A percentile compares a stretch with the other conserved stretches of the same genome.
Evolutionary conservation across 352 stramenopile species (phyloP).

Genomic region (Globisporangium ultimum): DNA sequence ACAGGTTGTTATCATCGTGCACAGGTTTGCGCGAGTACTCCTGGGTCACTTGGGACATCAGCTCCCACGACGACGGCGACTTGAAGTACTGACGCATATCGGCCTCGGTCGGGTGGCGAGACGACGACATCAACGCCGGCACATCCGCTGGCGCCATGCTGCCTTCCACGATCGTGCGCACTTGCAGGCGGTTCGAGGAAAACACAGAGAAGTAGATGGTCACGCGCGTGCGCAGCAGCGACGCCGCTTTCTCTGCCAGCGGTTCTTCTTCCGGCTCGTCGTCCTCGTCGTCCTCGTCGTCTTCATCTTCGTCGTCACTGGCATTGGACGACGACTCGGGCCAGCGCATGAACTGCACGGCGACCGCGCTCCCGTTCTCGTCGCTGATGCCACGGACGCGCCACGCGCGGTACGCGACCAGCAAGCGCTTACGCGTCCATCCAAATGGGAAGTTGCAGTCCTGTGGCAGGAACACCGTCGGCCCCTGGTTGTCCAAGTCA

Average conservation of each 20-base stretch:
- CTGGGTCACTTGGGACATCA: conserved; percentile 57
- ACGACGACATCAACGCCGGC: conserved; percentile 14
- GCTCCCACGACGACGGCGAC: conserved; percentile 64
- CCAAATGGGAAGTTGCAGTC: conserved; percentile 60
- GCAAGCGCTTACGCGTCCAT: conserved; percentile 36
- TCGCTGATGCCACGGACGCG: conserved; percentile 47
- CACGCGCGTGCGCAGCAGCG: conserved; percentile 49
- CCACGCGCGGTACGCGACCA: conserved; percentile 68
- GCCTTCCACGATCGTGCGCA: conserved; percentile 63
- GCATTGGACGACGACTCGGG: conserved; percentile 20
- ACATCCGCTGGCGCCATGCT: conserved; percentile 38
- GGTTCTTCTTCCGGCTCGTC: conserved; percentile 49
- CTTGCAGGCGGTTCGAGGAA: conserved; percentile 38
- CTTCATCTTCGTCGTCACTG: conserved; percentile 5
- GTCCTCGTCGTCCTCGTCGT: conserved; percentile 26
- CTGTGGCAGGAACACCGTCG: conserved; percentile 36
- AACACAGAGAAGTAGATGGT: conserved; percentile 66
- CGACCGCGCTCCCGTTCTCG: conserved; percentile 43
- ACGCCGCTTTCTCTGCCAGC: conserved; percentile 15
- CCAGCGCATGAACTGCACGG: conserved; percentile 68
- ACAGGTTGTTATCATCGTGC: conserved; percentile 5
- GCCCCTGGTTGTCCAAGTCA: conserved; percentile 41
- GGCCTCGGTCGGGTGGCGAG: conserved; percentile 34
- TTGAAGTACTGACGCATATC: conserved; percentile 76
- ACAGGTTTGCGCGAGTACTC: conserved; percentile 34